Evolutionary conservation across 768 basidiomycete species (phyloP), one percentile per base, ranked within the genome.

Genomic region (Pholiota conissans): DNA sequence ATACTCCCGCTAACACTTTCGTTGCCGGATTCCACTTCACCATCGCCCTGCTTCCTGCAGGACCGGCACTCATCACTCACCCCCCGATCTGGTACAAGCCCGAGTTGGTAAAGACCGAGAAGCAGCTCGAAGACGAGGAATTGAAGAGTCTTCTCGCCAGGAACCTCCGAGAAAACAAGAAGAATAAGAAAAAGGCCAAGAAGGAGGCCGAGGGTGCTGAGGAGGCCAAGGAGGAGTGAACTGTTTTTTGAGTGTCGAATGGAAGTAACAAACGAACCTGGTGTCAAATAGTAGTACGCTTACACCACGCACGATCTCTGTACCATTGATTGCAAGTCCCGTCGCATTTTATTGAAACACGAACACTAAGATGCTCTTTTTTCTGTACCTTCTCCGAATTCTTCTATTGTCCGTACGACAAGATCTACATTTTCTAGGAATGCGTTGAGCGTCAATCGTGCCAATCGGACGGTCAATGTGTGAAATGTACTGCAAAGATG

Each of bases 1-100:
- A 89, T 74, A 94, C 95, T 5, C 89, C 90, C 39, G 61, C 85
- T 26, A 88, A 83, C 64, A 93, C 93, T 16, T 86, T 90, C 57
- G 93, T 98, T 45, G 95, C 96, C 54, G 91, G 89, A 8, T 97
- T 95, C 84, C 95, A 98, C 80, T 95, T 97, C 78, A 99, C 96
- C 42, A 87, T 99, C 67, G 94, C 93, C 34, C 84, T 99, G 20
- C 86, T 91, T 34, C 89, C 96, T 46, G 90, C 84, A 51, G 97
- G 97, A 27, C 96, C 94, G 24, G 73, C 87, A 27, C 76, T 98
- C 62, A 84, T 99, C 73, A 93, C 93, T 11, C 89, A 91, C 59
- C 86, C 91, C 9, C 93, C 97, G 11, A 67, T 86, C 28, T 98
- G 94, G 96, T 98, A 95, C 79, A 91, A 93, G 67, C 82, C 91